Conservation (phyloP, 2,329 filamentous ascomycete genomes). For the Aaosphaeria pasadenensis region DNA sequence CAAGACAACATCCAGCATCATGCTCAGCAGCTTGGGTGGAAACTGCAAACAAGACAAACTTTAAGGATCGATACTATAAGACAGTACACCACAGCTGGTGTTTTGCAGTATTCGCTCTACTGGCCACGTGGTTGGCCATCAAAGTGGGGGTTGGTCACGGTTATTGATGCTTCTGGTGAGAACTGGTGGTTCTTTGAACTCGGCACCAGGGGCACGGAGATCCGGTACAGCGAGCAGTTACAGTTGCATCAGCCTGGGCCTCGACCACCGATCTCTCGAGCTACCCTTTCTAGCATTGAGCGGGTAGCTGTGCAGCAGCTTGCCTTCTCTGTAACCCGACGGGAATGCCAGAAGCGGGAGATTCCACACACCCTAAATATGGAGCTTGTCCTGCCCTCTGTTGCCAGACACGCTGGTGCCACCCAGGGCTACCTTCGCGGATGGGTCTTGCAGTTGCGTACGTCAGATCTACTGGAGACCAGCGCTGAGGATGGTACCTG, state of each 20-base stretch:
- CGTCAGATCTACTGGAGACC: constrained; percentile 20
- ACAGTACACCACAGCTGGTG: constrained; percentile 58
- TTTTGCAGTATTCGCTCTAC: constrained; percentile 67
- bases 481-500: constrained; percentile 21
- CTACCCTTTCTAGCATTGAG: constrained; percentile 33
- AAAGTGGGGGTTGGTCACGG: constrained; percentile 68
- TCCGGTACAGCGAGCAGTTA: constrained; percentile 27
- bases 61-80: constrained; percentile 53
- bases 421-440: constrained; percentile 12
- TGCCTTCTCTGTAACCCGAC: constrained; percentile 25
- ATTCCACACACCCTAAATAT: constrained; percentile 17
- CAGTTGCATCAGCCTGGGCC: constrained; percentile 17
- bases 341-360: constrained; percentile 19
- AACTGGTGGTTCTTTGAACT: constrained; percentile 38
- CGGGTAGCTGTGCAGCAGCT: constrained; percentile 36
- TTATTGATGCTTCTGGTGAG: constrained; percentile 32
- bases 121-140: constrained; percentile 68
- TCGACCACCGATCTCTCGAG: constrained; percentile 19
- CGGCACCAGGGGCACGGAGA: constrained; percentile 15
- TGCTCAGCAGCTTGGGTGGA: constrained; percentile 66
- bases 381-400: constrained; percentile 11
- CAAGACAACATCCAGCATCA: constrained; percentile 61
- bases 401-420: background rate
- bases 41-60: constrained; percentile 34
- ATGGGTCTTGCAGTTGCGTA: constrained; percentile 28